Evolutionary conservation across 1,284 basidiomycete genomes (phyloP).

Genomic region (Trichosporon faecale): DNA sequence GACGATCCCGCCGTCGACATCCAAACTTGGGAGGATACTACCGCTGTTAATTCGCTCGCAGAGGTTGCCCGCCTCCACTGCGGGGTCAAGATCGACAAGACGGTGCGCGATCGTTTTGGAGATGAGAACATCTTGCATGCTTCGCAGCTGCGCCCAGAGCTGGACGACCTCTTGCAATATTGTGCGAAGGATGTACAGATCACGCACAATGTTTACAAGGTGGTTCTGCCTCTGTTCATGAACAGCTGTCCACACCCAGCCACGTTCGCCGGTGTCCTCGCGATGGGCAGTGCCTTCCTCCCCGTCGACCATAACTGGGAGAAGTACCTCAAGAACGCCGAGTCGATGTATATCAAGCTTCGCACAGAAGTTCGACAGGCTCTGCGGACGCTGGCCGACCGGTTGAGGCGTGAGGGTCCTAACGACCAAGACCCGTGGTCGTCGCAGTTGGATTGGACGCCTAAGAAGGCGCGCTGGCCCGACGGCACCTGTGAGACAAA

Average conservation of each 20-base stretch:
- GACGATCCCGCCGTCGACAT: slow-evolving; percentile 35
- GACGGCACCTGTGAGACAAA: slow-evolving; percentile 12
- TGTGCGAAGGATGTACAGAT: slow-evolving; percentile 80
- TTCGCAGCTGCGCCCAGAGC: slow-evolving; percentile 63
- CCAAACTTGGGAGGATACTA: slow-evolving; percentile 79
- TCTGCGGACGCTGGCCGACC: slow-evolving; percentile 65
- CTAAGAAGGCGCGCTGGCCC: slow-evolving; percentile 70
- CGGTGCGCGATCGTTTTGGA: slow-evolving; percentile 71
- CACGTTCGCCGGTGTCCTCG: slow-evolving; percentile 84
- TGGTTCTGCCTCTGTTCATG: slow-evolving; percentile 81
- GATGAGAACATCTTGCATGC: slow-evolving; percentile 46
- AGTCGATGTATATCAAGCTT: slow-evolving; percentile 71
- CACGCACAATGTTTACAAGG: slow-evolving; percentile 77
- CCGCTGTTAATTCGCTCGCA: slow-evolving; percentile 84
- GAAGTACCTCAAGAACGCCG: slow-evolving; percentile 72
- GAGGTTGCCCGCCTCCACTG: slow-evolving; percentile 92
- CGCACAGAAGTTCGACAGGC: slow-evolving; percentile 68
- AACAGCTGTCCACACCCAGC: slow-evolving; percentile 86
- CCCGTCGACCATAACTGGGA: slow-evolving; percentile 90
- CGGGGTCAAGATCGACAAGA: slow-evolving; percentile 74
- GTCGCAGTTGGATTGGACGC: slow-evolving; percentile 90
- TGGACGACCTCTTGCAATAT: slow-evolving; percentile 79
- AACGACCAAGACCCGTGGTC: slow-evolving; percentile 75
- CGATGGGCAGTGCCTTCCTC: slow-evolving; percentile 88
- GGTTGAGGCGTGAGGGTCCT: slow-evolving; percentile 57